phyloP scores from a whole-genome alignment of 345 rosid species.

The Camelina sativa region DNA sequence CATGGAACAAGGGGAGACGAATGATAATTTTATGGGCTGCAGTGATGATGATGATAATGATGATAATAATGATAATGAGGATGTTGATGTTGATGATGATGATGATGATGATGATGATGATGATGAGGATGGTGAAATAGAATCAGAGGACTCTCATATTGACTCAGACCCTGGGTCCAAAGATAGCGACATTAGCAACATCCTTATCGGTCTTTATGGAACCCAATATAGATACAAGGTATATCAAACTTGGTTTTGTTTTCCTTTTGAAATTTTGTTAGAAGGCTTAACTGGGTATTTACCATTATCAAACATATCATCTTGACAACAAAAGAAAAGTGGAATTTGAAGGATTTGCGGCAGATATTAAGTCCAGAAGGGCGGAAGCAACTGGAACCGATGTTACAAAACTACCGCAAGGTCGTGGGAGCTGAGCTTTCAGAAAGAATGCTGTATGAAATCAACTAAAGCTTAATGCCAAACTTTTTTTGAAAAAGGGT shows the following conservation, averaged over 20 bases:
- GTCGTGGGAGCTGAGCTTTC: conserved; percentile 74
- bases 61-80: conserved; percentile 15
- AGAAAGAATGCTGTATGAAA: conserved; percentile 66
- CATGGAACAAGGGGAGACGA: conserved; percentile 48
- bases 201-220: conserved; percentile 54
- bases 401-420: conserved; percentile 58
- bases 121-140: conserved; percentile 47
- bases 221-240: conserved; percentile 74
- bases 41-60: conserved; percentile 50
- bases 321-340: conserved; percentile 18
- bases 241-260: conserved; percentile 12
- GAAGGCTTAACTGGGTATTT: neutral
- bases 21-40: conserved; percentile 30
- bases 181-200: conserved; percentile 52
- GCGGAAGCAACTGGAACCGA: conserved; percentile 57
- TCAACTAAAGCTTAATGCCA: conserved; percentile 44
- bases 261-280: conserved; percentile 14
- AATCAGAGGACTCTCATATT: conserved; percentile 53
- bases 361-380: conserved; percentile 44
- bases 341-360: conserved; percentile 56
- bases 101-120: conserved; percentile 50
- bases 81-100: conserved; percentile 52
- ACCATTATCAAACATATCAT: conserved; percentile 22
- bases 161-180: conserved; percentile 54
- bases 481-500: neutral